A percentile compares a stretch with the other conserved stretches of the same genome.
These are phyloP conservation scores for Phytophthora chlamydospora DNA, from an alignment of 352 stramenopile genomes.

Conservation along the genomic window DNA sequence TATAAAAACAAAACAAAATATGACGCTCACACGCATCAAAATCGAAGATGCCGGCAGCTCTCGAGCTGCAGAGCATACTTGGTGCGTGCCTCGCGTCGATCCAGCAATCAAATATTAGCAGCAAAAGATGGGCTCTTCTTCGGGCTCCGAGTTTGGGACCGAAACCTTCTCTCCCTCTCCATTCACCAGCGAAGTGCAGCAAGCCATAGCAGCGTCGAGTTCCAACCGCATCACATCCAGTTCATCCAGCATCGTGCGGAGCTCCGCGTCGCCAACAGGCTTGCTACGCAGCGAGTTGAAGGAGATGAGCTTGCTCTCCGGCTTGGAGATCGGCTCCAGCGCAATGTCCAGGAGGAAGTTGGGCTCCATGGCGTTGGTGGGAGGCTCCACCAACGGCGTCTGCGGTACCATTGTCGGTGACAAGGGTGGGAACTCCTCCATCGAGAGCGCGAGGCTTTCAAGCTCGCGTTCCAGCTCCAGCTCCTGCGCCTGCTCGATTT, in stretches of 20 bases:
- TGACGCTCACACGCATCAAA: constrained; percentile 27
- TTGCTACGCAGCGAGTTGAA: constrained; percentile 23
- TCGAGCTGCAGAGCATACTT: constrained; percentile 6
- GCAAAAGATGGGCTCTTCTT: constrained; percentile 40
- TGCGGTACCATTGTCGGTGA: constrained; percentile 19
- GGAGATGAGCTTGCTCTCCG: constrained; percentile 29
- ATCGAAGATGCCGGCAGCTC: constrained; percentile 15
- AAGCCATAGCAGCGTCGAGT: constrained; percentile 39
- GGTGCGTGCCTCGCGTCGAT: constrained; percentile 17
- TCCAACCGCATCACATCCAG: constrained; percentile 46
- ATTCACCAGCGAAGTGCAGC: constrained; percentile 34
- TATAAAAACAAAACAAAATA: constrained; percentile 40
- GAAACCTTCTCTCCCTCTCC: constrained; percentile 25
- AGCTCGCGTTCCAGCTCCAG: constrained; percentile 20
- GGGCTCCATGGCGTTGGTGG: constrained; percentile 23
- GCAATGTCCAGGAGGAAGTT: constrained; percentile 53
- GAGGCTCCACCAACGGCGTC: constrained; percentile 4
- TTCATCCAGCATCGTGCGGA: constrained; percentile 48
- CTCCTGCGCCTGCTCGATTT: constrained; percentile 15
- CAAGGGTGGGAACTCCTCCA: constrained; percentile 30
- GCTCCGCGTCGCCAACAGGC: constrained; percentile 35
- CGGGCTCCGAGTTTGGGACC: constrained; percentile 21
- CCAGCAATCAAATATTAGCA: constrained; percentile 38
- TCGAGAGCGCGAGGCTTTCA: constrained; percentile 21
- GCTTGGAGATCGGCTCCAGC: constrained; percentile 38